Evolutionary conservation across 257 asterid genomes (phyloP).

Genomic region (Solanum tarijense): DNA sequence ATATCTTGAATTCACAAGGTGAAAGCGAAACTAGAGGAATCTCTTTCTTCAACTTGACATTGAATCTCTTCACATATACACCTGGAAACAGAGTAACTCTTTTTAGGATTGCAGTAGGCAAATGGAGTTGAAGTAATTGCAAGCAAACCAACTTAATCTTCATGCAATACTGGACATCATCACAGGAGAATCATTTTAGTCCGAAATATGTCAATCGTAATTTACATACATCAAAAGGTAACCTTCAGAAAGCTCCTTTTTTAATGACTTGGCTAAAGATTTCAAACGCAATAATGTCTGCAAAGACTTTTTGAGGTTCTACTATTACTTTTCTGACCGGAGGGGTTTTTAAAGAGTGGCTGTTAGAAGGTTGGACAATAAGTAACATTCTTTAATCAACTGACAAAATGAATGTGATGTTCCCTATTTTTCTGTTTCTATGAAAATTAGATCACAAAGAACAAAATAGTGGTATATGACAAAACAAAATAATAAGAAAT

Average conservation of each 20-base stretch:
- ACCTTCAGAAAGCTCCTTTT: neutral
- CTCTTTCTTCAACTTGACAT: slow-evolving; percentile 30
- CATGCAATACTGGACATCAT: neutral
- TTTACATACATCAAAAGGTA: neutral
- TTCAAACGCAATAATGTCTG: neutral
- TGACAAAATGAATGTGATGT: neutral
- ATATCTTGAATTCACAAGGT: slow-evolving; percentile 61
- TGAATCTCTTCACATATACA: slow-evolving; percentile 53
- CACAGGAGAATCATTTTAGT: neutral
- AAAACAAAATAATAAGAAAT: neutral
- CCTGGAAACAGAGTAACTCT: slow-evolving; percentile 36
- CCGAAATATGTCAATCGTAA: neutral
- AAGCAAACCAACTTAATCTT: neutral
- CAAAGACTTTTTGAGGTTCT: neutral
- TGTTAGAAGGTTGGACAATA: neutral
- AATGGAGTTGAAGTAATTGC: neutral
- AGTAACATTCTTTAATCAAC: neutral
- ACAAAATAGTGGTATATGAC: neutral
- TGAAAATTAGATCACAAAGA: neutral
- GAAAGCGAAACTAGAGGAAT: slow-evolving; percentile 53
- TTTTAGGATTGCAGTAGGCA: neutral
- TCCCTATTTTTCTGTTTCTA: neutral
- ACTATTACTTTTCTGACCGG: neutral
- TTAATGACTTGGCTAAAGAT: neutral
- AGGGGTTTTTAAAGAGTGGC: neutral